phyloP scores from a whole-genome alignment of 306 rosid species.

The Begonia masoniana region DNA sequence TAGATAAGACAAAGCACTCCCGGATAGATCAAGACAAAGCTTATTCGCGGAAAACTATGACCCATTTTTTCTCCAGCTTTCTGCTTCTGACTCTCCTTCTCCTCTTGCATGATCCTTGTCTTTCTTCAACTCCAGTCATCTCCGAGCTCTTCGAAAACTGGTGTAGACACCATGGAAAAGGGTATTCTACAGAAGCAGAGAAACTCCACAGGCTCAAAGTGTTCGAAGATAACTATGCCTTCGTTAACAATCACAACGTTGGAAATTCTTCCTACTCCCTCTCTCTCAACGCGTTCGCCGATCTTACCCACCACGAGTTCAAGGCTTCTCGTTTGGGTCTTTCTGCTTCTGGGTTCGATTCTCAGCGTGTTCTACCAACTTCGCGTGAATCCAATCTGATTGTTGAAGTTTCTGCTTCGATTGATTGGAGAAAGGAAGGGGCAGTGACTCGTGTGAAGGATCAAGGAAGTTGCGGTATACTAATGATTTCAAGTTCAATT shows the following conservation, averaged over 20 bases:
- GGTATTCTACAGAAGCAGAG: slow-evolving; percentile 44
- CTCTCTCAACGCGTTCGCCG: slow-evolving; percentile 72
- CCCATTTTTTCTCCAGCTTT: background rate
- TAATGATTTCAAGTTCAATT: background rate
- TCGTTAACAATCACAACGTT: slow-evolving; percentile 39
- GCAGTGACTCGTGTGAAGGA: slow-evolving; percentile 73
- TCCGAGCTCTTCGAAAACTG: slow-evolving; percentile 53
- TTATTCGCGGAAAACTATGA: background rate
- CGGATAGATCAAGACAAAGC: background rate
- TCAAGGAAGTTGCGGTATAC: slow-evolving; percentile 75
- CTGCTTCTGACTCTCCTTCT: slow-evolving; percentile 11
- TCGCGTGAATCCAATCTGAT: slow-evolving; percentile 8
- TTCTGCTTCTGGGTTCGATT: slow-evolving; percentile 24
- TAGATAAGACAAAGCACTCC: background rate
- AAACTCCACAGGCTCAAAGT: slow-evolving; percentile 43
- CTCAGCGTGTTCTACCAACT: slow-evolving; percentile 10
- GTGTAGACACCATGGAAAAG: slow-evolving; percentile 53
- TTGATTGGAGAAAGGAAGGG: slow-evolving; percentile 75
- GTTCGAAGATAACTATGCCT: slow-evolving; percentile 51
- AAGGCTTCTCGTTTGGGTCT: slow-evolving; percentile 63
- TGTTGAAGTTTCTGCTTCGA: slow-evolving; percentile 38
- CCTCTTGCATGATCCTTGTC: slow-evolving; percentile 1
- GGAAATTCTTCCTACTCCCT: slow-evolving; percentile 43
- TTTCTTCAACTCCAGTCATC: slow-evolving; percentile 17
- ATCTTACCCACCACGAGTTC: slow-evolving; percentile 79